Base-by-base conservation (phyloP, 192 early-diverging fungal species). In the Backusella sp. region DNA sequence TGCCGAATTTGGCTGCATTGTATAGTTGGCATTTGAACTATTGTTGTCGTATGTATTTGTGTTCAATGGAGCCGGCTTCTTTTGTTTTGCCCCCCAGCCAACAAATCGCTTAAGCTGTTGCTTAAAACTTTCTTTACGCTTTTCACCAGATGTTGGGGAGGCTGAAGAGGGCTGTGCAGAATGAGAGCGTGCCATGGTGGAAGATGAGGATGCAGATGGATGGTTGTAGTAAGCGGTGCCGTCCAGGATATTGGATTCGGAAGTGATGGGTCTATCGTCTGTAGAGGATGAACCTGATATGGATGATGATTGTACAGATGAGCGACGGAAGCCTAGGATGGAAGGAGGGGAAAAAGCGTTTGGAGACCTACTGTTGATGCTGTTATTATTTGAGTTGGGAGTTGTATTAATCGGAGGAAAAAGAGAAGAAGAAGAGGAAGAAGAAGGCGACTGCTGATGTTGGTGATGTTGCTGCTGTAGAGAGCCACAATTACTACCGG, bases 71-170 rank as follows among this genome's bases (percentile, higher is more conserved):
- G 62, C 6, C 2, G 66, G 65, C 7, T 74, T 74, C 66, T 65
- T 66, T 36, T 44, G 28, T 41, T 74, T 73, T 1, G 73, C 66
- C 2, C 73, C 73, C 73, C 73, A 74, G 12, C 73, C 73, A 28
- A 74, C 73, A 41, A 74, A 65, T 34, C 73, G 19, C 39, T 74
- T 74, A 6, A 74, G 26, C 28, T 74, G 73, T 34, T 74, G 73
- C 32, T 74, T 74, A 34, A 74, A 67, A 30, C 26, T 66, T 19
- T 65, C 62, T 42, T 74, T 65, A 30, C 42, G 66, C 30, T 67
- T 74, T 19, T 65, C 59, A 19, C 30, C 21, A 30, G 44, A 19
- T n/a, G 21, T 23, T 49, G 42, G 32, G 1, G 72, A 30, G 3
- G 17, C 21, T 46, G 70, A 28, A 21, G 70, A 72, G 7, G 42